Base-by-base conservation (phyloP, 139 green algal species). In the Zygnema cylindricum region DNA sequence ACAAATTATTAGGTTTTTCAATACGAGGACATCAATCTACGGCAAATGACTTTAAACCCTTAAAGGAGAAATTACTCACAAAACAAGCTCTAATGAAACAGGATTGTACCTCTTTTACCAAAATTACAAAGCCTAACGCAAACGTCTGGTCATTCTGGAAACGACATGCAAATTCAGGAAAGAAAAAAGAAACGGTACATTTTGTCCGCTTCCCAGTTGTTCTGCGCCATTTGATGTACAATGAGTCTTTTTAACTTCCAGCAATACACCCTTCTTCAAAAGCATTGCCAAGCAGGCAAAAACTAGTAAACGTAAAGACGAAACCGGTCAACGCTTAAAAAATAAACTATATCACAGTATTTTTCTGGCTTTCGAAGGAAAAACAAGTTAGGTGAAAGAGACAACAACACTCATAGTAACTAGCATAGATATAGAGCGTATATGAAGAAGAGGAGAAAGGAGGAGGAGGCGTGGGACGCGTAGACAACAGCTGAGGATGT, bases 131-230 rank as follows among this genome's bases (percentile, higher is more conserved):
- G 25, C 30, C 25, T 25, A 30, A 30, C 25, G 30, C 30, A 25
- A 73, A 30, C 57, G 57, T 35, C 71, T 40, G 3, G 3, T 79
- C 21, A 16, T 23, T 3, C 11, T 41, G 16, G 71, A 79, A 41
- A 79, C 16, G n/a, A 11, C 7, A 11, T 79, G 7, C 11, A 43
- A 79, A 16, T 7, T 11, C 55, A 84, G 1, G 25, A 84, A 3
- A 84, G 76, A 84, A 84, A 39, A 38, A 39, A 84, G 2, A 84
- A 84, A 16, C 32, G 25, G 25, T 86, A 89, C 85, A 89, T 89
- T 39, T 89, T 89, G 54, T 89, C 85, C 3, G 85, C 85, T 39
- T 89, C 85, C 85, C 85, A 89, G 36, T 71, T 89, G 73, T 89
- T 89, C 75, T 89, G 85, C 33, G 71, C 75, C 85, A 89, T 89